phyloP scores from a whole-genome alignment of 805 yeast species.

The Candida silvatica region DNA sequence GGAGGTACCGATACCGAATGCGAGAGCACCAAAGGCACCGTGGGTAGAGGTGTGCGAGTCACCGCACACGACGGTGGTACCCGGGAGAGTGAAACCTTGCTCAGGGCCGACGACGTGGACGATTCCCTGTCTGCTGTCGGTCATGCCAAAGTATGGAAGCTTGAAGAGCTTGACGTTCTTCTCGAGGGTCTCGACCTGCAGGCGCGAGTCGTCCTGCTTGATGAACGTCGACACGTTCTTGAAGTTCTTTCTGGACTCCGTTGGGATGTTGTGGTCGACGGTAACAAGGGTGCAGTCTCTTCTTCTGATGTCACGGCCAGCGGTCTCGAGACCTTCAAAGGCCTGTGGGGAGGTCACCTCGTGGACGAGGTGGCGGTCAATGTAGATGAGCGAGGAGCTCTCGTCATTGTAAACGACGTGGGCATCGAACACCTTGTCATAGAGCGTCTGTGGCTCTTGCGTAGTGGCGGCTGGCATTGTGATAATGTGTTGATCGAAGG shows the following conservation, averaged over 20 bases:
- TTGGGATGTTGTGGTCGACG: slow-evolving; percentile 96
- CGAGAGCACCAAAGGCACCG: slow-evolving; percentile 96
- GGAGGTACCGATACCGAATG: slow-evolving; percentile 98
- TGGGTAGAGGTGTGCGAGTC: slow-evolving; percentile 98
- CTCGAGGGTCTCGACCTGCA: slow-evolving; percentile 89
- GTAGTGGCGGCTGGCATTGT: slow-evolving; percentile 26
- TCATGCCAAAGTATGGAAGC: slow-evolving; percentile 90
- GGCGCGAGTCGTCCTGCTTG: slow-evolving; percentile 81
- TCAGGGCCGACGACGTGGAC: slow-evolving; percentile 99
- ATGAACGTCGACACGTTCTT: slow-evolving; percentile 73
- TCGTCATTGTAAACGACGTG: slow-evolving; percentile 89
- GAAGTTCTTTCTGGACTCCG: slow-evolving; percentile 73
- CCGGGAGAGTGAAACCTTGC: slow-evolving; percentile 97
- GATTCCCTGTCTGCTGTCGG: slow-evolving; percentile 92
- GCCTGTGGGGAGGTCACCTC: slow-evolving; percentile 99
- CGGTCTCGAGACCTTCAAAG: slow-evolving; percentile 86
- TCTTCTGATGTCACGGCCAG: slow-evolving; percentile 86
- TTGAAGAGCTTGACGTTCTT: slow-evolving; percentile 86
- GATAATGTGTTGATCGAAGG: too few relatives aligned
- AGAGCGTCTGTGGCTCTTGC: slow-evolving; percentile 59
- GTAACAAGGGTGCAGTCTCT: slow-evolving; percentile 90
- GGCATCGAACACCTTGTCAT: slow-evolving; percentile 94
- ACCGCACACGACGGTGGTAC: slow-evolving; percentile 98
- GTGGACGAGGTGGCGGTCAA: slow-evolving; percentile 95
- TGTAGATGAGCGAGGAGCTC: slow-evolving; percentile 80